Evolutionary conservation across 2,329 filamentous ascomycete genomes (phyloP), one percentile per base, ranked within the genome.

Genomic region (Calonectria henricotiae): DNA sequence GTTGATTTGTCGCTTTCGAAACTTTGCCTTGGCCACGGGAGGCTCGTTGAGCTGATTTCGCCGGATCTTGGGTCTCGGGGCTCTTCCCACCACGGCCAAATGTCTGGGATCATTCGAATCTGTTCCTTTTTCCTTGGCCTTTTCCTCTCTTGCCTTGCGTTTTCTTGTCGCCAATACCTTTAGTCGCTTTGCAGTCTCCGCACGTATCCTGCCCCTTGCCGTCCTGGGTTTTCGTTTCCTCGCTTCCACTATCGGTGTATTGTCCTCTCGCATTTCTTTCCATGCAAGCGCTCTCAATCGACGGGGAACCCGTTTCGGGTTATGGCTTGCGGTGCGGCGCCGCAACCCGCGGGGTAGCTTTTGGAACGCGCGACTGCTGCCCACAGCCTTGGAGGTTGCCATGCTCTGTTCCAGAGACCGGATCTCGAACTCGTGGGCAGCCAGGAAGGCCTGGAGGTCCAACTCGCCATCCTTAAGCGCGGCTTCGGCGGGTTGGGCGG

Each of bases 281-380:
- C 86, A 89, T 1, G 94, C 95, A 74, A 93, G 89, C 44, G 84
- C 84, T 67, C 93, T 89, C 78, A 98, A 83, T 72, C 94, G 86
- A 79, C 92, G 92, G 2, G 96, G 96, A 17, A 99, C 92, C 72
- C 93, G 90, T 83, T 96, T 97, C 41, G 93, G 93, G 87, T 99
- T 98, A 83, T 99, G 96, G 81, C 95, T 98, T 23, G 96, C 96
- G 0, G 96, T 98, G 76, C 96, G 89, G 73, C 96, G 88, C 74
- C 96, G 88, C 88, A 99, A 85, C 61, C 92, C 91, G 75, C 94
- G 90, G 1, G 96, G 96, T 5, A 99, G 93, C 75, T 94, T 90
- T 82, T 99, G 96, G 79, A 98, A 98, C 15, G 96, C 95, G 62
- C 96, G 89, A 68, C 90, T 91, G 49, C 89, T 85, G 65, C 86